Evolutionary conservation across 1,284 basidiomycete species (phyloP).

Genomic region (Cryptococcus sp.): DNA sequence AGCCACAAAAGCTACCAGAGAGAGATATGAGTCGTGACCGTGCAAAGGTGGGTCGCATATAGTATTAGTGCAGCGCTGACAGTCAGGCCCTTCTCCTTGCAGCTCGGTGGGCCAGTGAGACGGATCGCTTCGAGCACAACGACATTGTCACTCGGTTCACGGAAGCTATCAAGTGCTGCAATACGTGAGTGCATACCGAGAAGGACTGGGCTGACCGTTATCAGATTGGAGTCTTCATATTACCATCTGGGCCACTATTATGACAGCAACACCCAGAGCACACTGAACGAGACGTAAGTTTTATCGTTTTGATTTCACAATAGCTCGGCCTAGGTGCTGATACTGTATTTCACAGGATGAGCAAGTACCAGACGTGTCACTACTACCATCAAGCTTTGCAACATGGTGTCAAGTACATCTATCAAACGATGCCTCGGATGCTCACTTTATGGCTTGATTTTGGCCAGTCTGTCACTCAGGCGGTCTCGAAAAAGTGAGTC

Average conservation of each 20-base stretch:
- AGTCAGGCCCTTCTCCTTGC: slow-evolving; percentile 76
- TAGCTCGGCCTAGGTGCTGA: neutral
- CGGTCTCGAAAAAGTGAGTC: slow-evolving; percentile 32
- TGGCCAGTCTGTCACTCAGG: slow-evolving; percentile 57
- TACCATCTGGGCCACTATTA: slow-evolving; percentile 86
- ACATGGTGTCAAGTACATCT: slow-evolving; percentile 91
- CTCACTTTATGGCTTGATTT: slow-evolving; percentile 94
- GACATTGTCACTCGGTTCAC: slow-evolving; percentile 63
- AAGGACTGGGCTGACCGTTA: slow-evolving; percentile 1
- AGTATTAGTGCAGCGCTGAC: slow-evolving; percentile 3
- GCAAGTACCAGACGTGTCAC: slow-evolving; percentile 52
- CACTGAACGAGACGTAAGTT: slow-evolving; percentile 24
- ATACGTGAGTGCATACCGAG: slow-evolving; percentile 54
- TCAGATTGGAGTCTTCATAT: slow-evolving; percentile 77
- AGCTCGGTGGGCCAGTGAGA: slow-evolving; percentile 90
- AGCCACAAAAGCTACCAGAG: slow-evolving; percentile 50
- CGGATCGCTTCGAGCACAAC: slow-evolving; percentile 70
- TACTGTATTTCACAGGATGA: slow-evolving; percentile 4
- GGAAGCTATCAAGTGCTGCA: slow-evolving; percentile 58
- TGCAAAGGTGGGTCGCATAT: slow-evolving; percentile 61
- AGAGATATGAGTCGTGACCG: slow-evolving; percentile 48
- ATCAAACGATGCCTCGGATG: slow-evolving; percentile 90
- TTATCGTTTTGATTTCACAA: slow-evolving; percentile 42
- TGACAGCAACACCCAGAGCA: slow-evolving; percentile 54
- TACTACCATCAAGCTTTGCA: slow-evolving; percentile 72